Conservation (phyloP, 106 monocot genomes). For the Iris macrosiphon region DNA sequence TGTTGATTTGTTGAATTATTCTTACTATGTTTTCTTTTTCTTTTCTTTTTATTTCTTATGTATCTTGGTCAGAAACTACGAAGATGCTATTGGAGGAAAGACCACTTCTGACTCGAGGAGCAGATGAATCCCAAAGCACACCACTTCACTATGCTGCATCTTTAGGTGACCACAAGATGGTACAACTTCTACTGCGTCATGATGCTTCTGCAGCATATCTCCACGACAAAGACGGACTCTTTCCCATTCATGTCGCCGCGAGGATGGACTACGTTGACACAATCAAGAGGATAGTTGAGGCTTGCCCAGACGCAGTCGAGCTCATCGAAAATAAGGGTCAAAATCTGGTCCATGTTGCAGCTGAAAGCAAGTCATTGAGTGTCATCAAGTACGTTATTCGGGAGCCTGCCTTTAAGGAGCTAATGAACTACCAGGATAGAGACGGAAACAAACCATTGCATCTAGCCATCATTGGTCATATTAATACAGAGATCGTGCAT, state of each 20-base stretch:
- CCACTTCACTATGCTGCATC: conserved; percentile 49
- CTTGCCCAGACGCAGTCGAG: conserved; percentile 30
- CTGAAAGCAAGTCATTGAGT: conserved; percentile 8
- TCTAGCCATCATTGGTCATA: not conserved
- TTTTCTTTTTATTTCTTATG: too few relatives aligned
- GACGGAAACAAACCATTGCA: conserved; percentile 30
- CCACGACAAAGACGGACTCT: conserved; percentile 21
- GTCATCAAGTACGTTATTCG: conserved; percentile 19
- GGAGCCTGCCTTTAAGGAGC: not conserved
- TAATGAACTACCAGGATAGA: conserved; percentile 5
- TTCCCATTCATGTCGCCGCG: conserved; percentile 38
- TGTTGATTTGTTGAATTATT: too few relatives aligned
- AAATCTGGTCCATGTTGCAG: conserved; percentile 46
- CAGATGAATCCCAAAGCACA: conserved; percentile 11
- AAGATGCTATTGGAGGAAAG: conserved; percentile 11
- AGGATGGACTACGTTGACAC: conserved; percentile 21
- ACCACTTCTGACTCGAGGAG: not conserved
- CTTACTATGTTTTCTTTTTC: too few relatives aligned
- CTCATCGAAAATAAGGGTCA: conserved; percentile 21
- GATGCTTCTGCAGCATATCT: conserved; percentile 19
- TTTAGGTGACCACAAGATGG: conserved; percentile 15
- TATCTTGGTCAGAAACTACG: conserved; percentile 34
- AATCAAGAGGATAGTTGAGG: conserved; percentile 6
- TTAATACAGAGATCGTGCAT: not conserved
- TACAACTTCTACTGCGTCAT: conserved; percentile 12